Conservation (phyloP, 2,329 filamentous ascomycete genomes). For the Penicillium concentricum region DNA sequence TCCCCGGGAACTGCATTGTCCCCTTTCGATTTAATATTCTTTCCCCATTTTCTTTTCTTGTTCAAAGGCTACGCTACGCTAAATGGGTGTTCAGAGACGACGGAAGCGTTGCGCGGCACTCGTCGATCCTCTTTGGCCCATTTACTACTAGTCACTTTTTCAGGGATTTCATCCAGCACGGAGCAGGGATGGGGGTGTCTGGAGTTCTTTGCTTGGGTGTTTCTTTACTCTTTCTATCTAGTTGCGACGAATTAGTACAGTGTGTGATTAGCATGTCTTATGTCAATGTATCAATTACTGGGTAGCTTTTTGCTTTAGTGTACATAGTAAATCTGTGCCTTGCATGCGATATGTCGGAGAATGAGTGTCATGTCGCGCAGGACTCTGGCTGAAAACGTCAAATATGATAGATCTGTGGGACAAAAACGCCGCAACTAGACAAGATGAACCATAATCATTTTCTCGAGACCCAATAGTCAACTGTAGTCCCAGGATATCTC, state of each 20-base stretch:
- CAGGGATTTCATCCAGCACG: slow-evolving; percentile 19
- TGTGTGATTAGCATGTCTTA: slow-evolving; percentile 5
- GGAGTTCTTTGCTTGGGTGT: slow-evolving; percentile 14
- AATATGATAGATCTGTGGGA: not conserved
- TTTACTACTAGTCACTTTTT: slow-evolving; percentile 8
- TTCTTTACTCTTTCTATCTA: slow-evolving; percentile 10
- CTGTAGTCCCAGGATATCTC: not conserved
- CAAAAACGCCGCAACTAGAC: not conserved
- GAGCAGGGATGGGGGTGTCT: slow-evolving; percentile 16
- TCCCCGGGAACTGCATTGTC: not conserved
- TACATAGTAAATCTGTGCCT: not conserved
- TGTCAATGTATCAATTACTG: slow-evolving; percentile 4
- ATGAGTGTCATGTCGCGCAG: not conserved
- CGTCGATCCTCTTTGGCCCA: not conserved
- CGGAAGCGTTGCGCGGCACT: not conserved
- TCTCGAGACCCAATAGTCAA: not conserved
- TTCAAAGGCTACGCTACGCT: not conserved
- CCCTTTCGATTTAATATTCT: slow-evolving; percentile 2
- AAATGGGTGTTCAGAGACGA: not conserved
- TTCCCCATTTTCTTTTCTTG: slow-evolving; percentile 2
- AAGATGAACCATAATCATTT: not conserved
- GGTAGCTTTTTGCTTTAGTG: not conserved
- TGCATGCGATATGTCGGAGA: not conserved
- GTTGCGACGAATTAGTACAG: slow-evolving; percentile 9
- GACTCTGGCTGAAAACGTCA: not conserved